Evolutionary conservation across 139 green algal species (phyloP).

Genomic region (Zygnema circumcarinatum): DNA sequence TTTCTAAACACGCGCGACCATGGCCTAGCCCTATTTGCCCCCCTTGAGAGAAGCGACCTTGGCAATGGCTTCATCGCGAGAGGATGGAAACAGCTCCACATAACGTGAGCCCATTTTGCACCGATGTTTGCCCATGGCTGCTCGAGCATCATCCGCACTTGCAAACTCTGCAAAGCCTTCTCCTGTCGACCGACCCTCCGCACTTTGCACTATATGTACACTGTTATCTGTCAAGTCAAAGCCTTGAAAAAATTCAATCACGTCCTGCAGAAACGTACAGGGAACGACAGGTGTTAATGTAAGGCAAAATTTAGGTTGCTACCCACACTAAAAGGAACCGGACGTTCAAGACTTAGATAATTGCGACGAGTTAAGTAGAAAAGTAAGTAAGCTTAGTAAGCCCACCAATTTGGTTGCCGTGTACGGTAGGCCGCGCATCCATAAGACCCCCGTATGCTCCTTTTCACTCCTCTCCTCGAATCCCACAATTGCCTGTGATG

Average conservation of each 20-base stretch:
- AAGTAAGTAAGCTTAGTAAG: too few relatives aligned
- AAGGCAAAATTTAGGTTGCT: too few relatives aligned
- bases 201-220: conserved; percentile 77
- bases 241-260: conserved; percentile 76
- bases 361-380: too few relatives aligned
- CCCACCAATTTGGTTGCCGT: conserved; percentile 67
- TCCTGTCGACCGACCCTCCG: conserved; percentile 80
- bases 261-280: conserved; percentile 57
- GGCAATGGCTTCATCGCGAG: conserved; percentile 64
- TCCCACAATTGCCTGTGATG: background rate
- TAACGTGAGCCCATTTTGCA: conserved; percentile 86
- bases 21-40: background rate
- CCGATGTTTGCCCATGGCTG: conserved; percentile 78
- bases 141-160: conserved; percentile 68
- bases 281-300: too few relatives aligned
- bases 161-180: conserved; percentile 86
- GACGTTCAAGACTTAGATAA: too few relatives aligned
- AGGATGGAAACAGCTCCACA: conserved; percentile 83
- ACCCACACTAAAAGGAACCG: too few relatives aligned
- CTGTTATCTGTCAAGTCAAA: conserved; percentile 69
- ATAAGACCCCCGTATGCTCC: conserved; percentile 69
- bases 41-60: background rate
- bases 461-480: background rate
- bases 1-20: too few relatives aligned
- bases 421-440: conserved; percentile 84